Percentiles rank a stretch among this genome's conserved stretches.
Conservation (phyloP, 345 rosid genomes). For the Microcos paniculata region DNA sequence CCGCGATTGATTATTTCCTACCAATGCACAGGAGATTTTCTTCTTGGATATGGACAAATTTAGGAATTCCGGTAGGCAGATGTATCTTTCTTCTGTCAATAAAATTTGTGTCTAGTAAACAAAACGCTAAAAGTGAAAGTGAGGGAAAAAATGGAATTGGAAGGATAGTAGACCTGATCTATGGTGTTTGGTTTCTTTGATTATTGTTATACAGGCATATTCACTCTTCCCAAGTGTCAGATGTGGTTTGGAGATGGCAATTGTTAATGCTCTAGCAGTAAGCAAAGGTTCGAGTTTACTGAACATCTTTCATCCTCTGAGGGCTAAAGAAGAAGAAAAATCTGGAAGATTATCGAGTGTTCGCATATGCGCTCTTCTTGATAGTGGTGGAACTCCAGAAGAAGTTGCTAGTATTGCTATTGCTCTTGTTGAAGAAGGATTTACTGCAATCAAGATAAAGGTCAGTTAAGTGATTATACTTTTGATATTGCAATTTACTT, state of each 20-base stretch:
- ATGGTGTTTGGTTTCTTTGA: slow-evolving; percentile 5
- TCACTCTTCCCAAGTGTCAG: slow-evolving; percentile 86
- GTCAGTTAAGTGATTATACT: slow-evolving; percentile 33
- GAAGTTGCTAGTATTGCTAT: slow-evolving; percentile 70
- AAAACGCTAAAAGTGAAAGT: neutral
- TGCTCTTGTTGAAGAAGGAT: slow-evolving; percentile 76
- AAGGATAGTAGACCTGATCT: neutral
- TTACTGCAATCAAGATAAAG: slow-evolving; percentile 81
- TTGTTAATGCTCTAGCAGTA: slow-evolving; percentile 67
- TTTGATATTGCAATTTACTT: neutral
- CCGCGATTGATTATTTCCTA: slow-evolving; percentile 46
- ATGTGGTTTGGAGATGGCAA: slow-evolving; percentile 97
- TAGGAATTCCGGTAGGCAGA: slow-evolving; percentile 68
- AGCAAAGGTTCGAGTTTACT: slow-evolving; percentile 56
- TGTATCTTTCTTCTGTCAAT: slow-evolving; percentile 22
- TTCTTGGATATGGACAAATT: slow-evolving; percentile 79
- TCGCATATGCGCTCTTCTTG: slow-evolving; percentile 79
- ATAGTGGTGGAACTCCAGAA: slow-evolving; percentile 68
- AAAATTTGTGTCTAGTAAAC: neutral
- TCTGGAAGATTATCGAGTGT: slow-evolving; percentile 42
- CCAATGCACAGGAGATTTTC: slow-evolving; percentile 67
- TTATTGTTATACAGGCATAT: slow-evolving; percentile 48
- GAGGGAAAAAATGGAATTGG: neutral
- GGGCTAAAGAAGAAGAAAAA: slow-evolving; percentile 37
- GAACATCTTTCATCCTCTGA: slow-evolving; percentile 40